These are phyloP conservation scores for Elsinoe necatrix DNA, from an alignment of 2,329 filamentous ascomycete species.

Conservation along the genomic window DNA sequence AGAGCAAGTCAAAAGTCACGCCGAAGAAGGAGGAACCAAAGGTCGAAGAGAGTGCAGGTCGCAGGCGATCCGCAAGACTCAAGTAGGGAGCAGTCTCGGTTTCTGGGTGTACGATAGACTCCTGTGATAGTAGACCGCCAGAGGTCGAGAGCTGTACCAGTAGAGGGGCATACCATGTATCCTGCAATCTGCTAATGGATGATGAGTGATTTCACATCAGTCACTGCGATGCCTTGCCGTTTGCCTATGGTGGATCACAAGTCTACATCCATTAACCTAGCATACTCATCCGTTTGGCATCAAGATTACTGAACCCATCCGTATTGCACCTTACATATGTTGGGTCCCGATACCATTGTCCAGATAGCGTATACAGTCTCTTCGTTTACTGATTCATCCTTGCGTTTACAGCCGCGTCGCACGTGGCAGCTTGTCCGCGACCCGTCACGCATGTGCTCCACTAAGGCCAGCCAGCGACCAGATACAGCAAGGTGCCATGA, in stretches of 20 bases:
- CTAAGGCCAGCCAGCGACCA: background rate
- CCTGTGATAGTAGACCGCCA: background rate
- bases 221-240: too few relatives aligned
- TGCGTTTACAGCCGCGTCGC: background rate
- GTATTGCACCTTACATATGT: background rate
- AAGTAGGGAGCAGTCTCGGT: background rate
- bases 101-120: background rate
- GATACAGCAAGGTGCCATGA: background rate
- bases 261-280: too few relatives aligned
- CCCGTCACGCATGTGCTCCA: background rate
- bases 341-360: background rate
- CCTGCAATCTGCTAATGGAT: background rate
- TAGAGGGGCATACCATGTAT: background rate
- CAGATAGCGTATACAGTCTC: background rate
- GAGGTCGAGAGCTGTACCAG: background rate
- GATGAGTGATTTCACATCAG: background rate
- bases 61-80: conserved; percentile 11
- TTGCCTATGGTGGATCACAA: too few relatives aligned
- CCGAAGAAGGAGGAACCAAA: background rate
- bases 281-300: background rate
- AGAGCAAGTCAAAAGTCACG: background rate
- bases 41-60: conserved; percentile 2
- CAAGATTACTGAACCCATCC: background rate
- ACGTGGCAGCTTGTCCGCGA: background rate
- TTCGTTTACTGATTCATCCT: background rate